A percentile compares a stretch with the other conserved stretches of the same genome.
phyloP scores from a whole-genome alignment of 2,329 filamentous ascomycete genomes.

The Leptographium wingfieldii region DNA sequence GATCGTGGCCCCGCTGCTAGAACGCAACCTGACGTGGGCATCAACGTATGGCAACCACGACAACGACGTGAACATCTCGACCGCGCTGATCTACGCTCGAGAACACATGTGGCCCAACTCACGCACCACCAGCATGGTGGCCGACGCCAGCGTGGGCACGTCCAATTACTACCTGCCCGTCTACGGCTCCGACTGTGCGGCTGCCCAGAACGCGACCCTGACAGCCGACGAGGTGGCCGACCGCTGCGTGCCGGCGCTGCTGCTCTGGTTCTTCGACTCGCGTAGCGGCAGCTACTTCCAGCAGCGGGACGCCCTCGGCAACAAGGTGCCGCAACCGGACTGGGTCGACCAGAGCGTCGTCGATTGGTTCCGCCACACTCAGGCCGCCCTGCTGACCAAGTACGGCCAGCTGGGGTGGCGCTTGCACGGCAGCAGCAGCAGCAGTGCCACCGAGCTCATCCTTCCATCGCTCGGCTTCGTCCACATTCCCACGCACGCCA shows the following conservation, averaged over 20 bases:
- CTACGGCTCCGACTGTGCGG: conserved; percentile 13
- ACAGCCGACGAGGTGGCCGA: not conserved
- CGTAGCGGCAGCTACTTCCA: conserved; percentile 34
- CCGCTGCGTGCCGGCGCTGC: conserved; percentile 15
- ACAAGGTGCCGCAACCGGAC: conserved; percentile 16
- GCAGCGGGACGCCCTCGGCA: conserved; percentile 8
- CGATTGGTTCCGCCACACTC: conserved; percentile 29
- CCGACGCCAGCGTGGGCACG: conserved; percentile 12
- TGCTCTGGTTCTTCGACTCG: conserved; percentile 53
- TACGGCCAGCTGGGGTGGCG: conserved; percentile 7
- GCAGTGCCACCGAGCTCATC: not conserved
- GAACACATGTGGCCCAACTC: conserved; percentile 15
- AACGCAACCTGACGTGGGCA: conserved; percentile 36
- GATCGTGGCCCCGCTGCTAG: conserved; percentile 34
- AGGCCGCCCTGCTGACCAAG: conserved; percentile 16
- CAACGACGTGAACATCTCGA: conserved; percentile 33
- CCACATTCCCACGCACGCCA: conserved; percentile 30
- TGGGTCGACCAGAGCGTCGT: conserved; percentile 33
- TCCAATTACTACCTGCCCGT: conserved; percentile 22
- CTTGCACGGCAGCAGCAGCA: not conserved
- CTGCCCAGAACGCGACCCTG: not conserved
- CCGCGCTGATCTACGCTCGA: conserved; percentile 16
- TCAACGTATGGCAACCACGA: conserved; percentile 52
- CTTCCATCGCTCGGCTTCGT: conserved; percentile 36
- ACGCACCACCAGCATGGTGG: conserved; percentile 16